Evolutionary conservation across 176 grass and related monocot species (phyloP).

Genomic region (Oryza glumipatula): DNA sequence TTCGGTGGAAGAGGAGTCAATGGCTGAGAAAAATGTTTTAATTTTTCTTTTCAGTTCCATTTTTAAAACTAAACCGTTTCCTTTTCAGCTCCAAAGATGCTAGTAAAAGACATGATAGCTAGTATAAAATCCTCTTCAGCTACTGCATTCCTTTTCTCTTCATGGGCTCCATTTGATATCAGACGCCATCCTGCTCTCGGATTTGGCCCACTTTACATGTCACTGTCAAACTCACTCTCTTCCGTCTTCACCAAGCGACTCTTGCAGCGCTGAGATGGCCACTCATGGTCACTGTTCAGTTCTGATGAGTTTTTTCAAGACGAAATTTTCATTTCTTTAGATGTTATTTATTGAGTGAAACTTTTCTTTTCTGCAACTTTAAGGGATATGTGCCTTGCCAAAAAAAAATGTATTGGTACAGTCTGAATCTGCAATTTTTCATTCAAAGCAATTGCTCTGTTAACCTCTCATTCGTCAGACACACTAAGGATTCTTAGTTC

Average conservation of each 20-base stretch:
- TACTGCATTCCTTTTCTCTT: neutral
- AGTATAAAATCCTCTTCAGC: neutral
- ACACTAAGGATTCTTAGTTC: slow-evolving; percentile 5
- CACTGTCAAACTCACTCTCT: neutral
- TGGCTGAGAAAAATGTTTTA: slow-evolving; percentile 9
- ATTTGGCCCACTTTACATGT: neutral
- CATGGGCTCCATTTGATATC: neutral
- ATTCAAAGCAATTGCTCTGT: slow-evolving; percentile 8
- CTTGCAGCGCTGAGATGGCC: neutral
- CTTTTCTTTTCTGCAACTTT: slow-evolving; percentile 7
- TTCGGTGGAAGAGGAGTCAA: neutral
- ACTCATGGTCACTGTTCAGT: neutral
- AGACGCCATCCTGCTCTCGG: neutral
- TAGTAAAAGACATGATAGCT: neutral
- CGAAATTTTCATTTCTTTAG: neutral
- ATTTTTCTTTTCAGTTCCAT: neutral
- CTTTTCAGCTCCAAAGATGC: neutral
- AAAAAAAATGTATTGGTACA: neutral
- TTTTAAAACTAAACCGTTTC: neutral
- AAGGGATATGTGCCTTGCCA: neutral
- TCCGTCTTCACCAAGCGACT: neutral
- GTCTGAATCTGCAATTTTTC: neutral
- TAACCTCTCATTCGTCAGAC: slow-evolving; percentile 5
- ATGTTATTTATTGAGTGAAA: neutral
- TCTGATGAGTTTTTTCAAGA: neutral